Evolutionary conservation across 768 basidiomycete genomes (phyloP), one percentile per base, ranked within the genome.

Genomic region (Kwoniella shandongensis): DNA sequence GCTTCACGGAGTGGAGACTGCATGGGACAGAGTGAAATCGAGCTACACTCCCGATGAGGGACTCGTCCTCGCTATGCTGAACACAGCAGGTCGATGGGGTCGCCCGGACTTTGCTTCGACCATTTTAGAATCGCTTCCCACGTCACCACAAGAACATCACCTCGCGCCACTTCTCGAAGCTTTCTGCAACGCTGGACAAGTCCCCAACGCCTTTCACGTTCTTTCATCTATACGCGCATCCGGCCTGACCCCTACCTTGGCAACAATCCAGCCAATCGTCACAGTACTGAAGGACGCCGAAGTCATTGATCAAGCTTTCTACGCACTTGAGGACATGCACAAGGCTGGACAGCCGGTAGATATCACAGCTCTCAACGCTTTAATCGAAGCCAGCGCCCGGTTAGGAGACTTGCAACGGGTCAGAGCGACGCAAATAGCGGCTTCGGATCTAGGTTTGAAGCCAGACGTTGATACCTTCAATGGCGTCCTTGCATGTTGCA

Each of bases 151-250:
- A 66, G 90, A 91, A 70, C 77, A 87, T 67, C 91, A 93, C 70
- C 84, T 89, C 64, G 83, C 87, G 0, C 84, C 89, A 2, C 76
- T 91, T 20, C 78, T 92, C 27, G 87, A 91, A 69, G 85, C 89
- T 0, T 85, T 87, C 66, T 83, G 83, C 73, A 81, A 78, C 13
- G 81, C 79, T 25, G 79, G 79, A 0, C 79, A 83, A 40, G 65
- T 89, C 40, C 81, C 83, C 48, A 84, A 88, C 30, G 89, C 88
- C 0, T 75, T 92, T 47, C 70, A 78, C 30, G 79, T 82, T 15
- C 76, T 91, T 30, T 72, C 80, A 18, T 74, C 83, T 51, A 86
- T 92, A 83, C 84, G 83, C 23, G 42, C 44, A 15, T 77, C 79
- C 51, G 79, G 80, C 35, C 79, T 87, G 41, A 63, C 73, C 0